phyloP scores from a whole-genome alignment of 2,329 filamentous ascomycete genomes.

The Phaeosphaeriaceae sp. region DNA sequence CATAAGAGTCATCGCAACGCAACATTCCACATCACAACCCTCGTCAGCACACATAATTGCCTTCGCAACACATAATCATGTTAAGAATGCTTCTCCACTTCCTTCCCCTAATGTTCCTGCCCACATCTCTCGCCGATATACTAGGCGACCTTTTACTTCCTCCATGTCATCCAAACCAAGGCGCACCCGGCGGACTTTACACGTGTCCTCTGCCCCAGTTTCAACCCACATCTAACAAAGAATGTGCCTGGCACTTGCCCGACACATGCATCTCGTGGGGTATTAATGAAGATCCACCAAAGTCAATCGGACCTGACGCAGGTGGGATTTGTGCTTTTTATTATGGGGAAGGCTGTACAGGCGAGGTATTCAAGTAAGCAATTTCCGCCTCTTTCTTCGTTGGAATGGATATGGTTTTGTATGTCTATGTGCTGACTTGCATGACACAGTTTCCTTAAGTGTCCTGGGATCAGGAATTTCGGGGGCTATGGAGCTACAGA shows the following conservation, averaged over 20 bases:
- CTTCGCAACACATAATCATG: not conserved
- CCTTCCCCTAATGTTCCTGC: not conserved
- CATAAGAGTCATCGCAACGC: no score
- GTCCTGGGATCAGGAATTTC: not conserved
- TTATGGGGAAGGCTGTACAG: not conserved
- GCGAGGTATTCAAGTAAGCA: not conserved
- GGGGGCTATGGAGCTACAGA: not conserved
- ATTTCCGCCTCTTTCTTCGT: not conserved
- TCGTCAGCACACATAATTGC: not conserved
- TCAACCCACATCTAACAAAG: not conserved
- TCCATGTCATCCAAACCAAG: not conserved
- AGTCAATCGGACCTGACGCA: not conserved
- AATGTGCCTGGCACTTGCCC: not conserved
- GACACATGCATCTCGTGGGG: not conserved
- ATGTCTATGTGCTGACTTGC: not conserved
- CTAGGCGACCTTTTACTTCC: not conserved
- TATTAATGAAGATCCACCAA: no score
- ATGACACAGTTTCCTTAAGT: not conserved
- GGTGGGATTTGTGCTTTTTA: not conserved
- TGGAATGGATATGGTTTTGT: not conserved
- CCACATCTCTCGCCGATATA: not conserved
- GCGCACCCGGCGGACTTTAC: not conserved
- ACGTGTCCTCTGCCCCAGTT: not conserved
- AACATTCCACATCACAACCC: no score
- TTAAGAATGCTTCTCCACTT: not conserved